Conservation (phyloP, 2,329 filamentous ascomycete species). For the Aspergillus vadensis region DNA sequence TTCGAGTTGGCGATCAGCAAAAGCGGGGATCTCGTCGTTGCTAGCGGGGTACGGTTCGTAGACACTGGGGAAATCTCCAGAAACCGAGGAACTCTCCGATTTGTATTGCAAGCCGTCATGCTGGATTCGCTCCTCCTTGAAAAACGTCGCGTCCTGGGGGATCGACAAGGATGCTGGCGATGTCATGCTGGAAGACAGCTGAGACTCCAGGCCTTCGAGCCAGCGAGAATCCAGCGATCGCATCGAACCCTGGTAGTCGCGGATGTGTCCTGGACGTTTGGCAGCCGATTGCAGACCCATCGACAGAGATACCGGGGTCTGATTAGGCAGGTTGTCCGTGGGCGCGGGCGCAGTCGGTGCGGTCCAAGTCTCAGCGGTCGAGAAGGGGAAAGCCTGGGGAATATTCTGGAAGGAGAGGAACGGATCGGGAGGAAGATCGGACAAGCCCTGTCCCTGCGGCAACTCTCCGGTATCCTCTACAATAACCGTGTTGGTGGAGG, state of each 20-base stretch:
- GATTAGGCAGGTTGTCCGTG: conserved; percentile 10
- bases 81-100: conserved; percentile 42
- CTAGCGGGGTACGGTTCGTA: conserved; percentile 39
- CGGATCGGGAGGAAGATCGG: conserved; percentile 34
- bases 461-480: conserved; percentile 39
- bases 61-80: conserved; percentile 36
- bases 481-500: conserved; percentile 36
- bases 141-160: conserved; percentile 20
- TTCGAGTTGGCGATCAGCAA: conserved; percentile 34
- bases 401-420: conserved; percentile 36
- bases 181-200: conserved; percentile 33
- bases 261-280: conserved; percentile 24
- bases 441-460: conserved; percentile 29
- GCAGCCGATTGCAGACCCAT: conserved; percentile 25
- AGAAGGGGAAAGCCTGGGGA: conserved; percentile 32
- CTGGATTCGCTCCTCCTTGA: conserved; percentile 21
- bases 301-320: conserved; percentile 13
- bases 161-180: conserved; percentile 27
- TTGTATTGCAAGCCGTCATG: conserved; percentile 38
- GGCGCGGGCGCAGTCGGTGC: conserved; percentile 21
- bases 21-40: conserved; percentile 32
- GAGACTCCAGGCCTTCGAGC: conserved; percentile 37
- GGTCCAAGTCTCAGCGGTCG: conserved; percentile 31
- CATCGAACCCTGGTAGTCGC: conserved; percentile 28
- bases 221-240: conserved; percentile 38